Base-by-base conservation (phyloP, 495 filamentous ascomycete genomes). In the Thermothielavioides terrestris region DNA sequence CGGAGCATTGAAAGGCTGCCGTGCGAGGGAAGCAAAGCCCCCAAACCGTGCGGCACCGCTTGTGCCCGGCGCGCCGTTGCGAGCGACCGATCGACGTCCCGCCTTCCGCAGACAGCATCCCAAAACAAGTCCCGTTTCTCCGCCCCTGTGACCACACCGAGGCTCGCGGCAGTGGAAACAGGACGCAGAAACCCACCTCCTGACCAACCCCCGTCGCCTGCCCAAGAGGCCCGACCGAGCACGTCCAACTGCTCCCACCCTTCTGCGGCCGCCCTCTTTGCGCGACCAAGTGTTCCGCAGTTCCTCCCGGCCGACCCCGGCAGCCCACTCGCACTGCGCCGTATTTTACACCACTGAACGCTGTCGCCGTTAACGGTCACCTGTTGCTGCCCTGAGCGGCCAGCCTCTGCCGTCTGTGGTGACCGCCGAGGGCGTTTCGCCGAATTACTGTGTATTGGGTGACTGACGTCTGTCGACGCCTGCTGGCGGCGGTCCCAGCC, bases 161-260 rank as follows among this genome's bases (percentile, higher is more conserved):
- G 15, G 26, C 63, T 63, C 62, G 60, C 57, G 57, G 62, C 53
- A 59, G 54, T 28, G 42, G 50, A 65, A 63, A 58, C 58, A 52
- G 57, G 55, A 45, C 56, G 42, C 42, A 35, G 46, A 49, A 25
- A 41, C 28, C 21, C 27, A 44, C 44, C 55, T 56, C 54, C 56
- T 58, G 56, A 57, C 52, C 60, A 53, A 43, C 53, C 45, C 46
- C 38, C 37, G 7, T 31, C 14, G 27, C 4, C 30, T 32, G 36
- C 35, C 35, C 45, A 15, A 30, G 20, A 26, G 8, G 1, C 18
- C 21, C 36, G 27, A 32, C 46, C 37, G n/a, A n/a, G n/a, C n/a
- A n/a, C n/a, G 11, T 30, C 9, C 25, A 26, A 27, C 36, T 30
- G 23, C 45, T 21, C 7, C 27, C 4, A 10, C 34, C 21, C 28